Percentiles rank a stretch among this genome's conserved stretches.
Conservation (phyloP, 768 basidiomycete genomes). For the Suillus alpinus region DNA sequence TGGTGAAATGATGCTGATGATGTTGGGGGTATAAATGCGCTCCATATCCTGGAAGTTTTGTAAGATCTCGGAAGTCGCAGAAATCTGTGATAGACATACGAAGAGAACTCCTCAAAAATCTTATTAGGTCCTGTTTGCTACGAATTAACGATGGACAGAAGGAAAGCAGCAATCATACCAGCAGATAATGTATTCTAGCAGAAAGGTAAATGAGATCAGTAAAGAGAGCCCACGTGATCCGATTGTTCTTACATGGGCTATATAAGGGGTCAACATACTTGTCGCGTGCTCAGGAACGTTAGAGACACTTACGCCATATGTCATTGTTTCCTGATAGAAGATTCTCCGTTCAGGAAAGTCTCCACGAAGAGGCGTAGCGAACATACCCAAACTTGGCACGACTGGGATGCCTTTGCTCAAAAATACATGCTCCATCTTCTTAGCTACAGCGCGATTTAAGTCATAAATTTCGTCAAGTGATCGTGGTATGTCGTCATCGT, state of each 20-base stretch:
- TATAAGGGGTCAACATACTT: slow-evolving; percentile 13
- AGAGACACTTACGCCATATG: slow-evolving; percentile 70
- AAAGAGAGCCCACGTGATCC: slow-evolving; percentile 3
- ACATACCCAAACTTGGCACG: slow-evolving; percentile 72
- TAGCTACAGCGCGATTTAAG: slow-evolving; percentile 65
- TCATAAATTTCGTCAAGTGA: slow-evolving; percentile 76
- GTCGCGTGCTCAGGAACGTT: slow-evolving; percentile 6
- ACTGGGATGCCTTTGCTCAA: slow-evolving; percentile 66
- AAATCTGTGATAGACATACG: slow-evolving; percentile 40
- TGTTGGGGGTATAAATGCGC: slow-evolving; percentile 73
- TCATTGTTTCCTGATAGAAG: slow-evolving; percentile 75
- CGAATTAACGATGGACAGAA: slow-evolving; percentile 1
- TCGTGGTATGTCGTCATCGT: slow-evolving; percentile 73
- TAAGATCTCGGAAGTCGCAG: not conserved
- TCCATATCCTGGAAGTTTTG: slow-evolving; percentile 62
- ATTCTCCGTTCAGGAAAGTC: not conserved
- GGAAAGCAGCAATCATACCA: slow-evolving; percentile 36
- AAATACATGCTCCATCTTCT: slow-evolving; percentile 71
- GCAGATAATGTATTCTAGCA: slow-evolving; percentile 61
- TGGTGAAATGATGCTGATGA: slow-evolving; percentile 80
- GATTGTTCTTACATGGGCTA: slow-evolving; percentile 55
- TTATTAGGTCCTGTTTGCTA: slow-evolving; percentile 55
- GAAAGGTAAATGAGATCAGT: slow-evolving; percentile 5
- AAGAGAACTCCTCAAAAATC: slow-evolving; percentile 62
- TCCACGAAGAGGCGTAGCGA: slow-evolving; percentile 1